A percentile compares a stretch with the other conserved stretches of the same genome.
Conservation (phyloP, 2,329 filamentous ascomycete genomes). For the Incumbomyces lentus region DNA sequence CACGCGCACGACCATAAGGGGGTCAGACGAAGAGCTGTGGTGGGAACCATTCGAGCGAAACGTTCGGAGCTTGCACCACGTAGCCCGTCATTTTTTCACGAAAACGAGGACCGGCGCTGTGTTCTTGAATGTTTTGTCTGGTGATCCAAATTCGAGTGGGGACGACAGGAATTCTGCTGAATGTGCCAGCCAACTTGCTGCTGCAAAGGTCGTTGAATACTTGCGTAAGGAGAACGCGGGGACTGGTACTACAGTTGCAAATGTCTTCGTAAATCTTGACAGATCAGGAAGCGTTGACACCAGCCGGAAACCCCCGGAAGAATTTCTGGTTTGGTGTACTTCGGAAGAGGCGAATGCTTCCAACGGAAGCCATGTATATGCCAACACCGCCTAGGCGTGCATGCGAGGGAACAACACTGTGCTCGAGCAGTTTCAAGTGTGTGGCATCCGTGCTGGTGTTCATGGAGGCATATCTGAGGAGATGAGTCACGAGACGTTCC, state of each 20-base stretch:
- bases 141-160: constrained; percentile 3
- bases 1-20: constrained; percentile 20
- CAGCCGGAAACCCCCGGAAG: constrained; percentile 21
- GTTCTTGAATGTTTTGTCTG: constrained; percentile 27
- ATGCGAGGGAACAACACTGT: too few relatives aligned
- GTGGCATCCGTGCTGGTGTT: too few relatives aligned
- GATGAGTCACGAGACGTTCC: constrained; percentile 12
- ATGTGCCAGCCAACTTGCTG: constrained; percentile 34
- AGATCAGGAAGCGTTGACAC: constrained; percentile 4
- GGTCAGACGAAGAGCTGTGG: constrained; percentile 29
- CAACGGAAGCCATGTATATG: constrained; percentile 29
- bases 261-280: neutral
- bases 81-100: constrained; percentile 36
- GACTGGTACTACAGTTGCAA: constrained; percentile 3
- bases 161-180: constrained; percentile 24
- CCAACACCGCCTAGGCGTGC: constrained; percentile 25
- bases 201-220: constrained; percentile 34
- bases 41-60: constrained; percentile 41
- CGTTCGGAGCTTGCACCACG: constrained; percentile 29
- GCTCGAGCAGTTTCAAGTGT: too few relatives aligned
- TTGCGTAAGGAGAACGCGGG: constrained; percentile 31
- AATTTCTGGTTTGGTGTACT: constrained; percentile 30
- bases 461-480: neutral
- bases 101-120: constrained; percentile 13
- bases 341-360: constrained; percentile 31